These are phyloP conservation scores for Colletotrichum truncatum DNA, from an alignment of 2,329 filamentous ascomycete species.

Conservation along the genomic window DNA sequence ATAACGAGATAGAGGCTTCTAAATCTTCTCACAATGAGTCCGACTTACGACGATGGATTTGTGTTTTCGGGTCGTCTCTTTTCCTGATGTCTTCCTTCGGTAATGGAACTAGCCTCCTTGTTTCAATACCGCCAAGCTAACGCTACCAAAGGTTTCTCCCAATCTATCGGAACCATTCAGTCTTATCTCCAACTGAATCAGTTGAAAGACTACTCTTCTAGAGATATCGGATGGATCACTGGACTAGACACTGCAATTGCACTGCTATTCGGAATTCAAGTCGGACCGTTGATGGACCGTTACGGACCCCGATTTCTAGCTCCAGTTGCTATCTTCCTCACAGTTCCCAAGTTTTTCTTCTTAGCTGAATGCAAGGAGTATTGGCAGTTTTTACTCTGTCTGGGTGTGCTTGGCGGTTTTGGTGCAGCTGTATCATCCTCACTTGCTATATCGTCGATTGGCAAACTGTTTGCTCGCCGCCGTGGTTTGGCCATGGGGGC, in stretches of 20 bases:
- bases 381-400: slow-evolving; percentile 55
- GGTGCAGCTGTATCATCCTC: slow-evolving; percentile 48
- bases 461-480: slow-evolving; percentile 37
- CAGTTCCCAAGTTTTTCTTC: slow-evolving; percentile 50
- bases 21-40: not conserved
- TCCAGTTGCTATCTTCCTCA: slow-evolving; percentile 44
- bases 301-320: slow-evolving; percentile 52
- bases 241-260: slow-evolving; percentile 54
- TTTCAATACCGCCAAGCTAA: not conserved
- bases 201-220: slow-evolving; percentile 47
- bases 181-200: slow-evolving; percentile 55
- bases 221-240: slow-evolving; percentile 59
- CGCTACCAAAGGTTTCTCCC: slow-evolving; percentile 49
- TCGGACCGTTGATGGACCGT: slow-evolving; percentile 57
- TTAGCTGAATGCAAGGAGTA: slow-evolving; percentile 55
- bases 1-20: not conserved
- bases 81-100: slow-evolving; percentile 2
- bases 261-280: slow-evolving; percentile 53
- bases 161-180: slow-evolving; percentile 55
- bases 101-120: not conserved
- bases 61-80: not conserved
- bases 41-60: not conserved
- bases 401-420: slow-evolving; percentile 44
- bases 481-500: slow-evolving; percentile 36
- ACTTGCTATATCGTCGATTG: slow-evolving; percentile 41